These are phyloP conservation scores for Musa troglodytarum DNA, from an alignment of 176 grass and related monocot genomes.

Conservation along the genomic window DNA sequence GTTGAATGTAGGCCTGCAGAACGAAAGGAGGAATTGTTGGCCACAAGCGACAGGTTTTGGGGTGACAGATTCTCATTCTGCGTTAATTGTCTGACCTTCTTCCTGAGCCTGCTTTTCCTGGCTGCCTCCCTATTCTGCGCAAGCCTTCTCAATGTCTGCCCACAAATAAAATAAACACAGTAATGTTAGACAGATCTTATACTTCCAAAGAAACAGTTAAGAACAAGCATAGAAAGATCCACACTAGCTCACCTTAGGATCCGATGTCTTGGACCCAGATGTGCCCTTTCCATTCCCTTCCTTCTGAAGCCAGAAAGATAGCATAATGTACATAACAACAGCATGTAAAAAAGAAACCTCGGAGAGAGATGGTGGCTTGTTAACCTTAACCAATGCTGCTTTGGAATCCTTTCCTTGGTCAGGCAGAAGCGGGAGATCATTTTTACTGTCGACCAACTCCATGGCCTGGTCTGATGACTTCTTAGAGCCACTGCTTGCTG, in stretches of 20 bases:
- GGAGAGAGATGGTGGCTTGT: not conserved
- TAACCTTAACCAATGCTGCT: slow-evolving; percentile 45
- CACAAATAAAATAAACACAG: not conserved
- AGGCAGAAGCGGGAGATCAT: slow-evolving; percentile 6
- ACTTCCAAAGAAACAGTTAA: too few species aligned
- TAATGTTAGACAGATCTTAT: too few species aligned
- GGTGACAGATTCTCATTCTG: not conserved
- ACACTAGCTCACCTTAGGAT: slow-evolving; percentile 52
- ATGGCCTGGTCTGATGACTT: slow-evolving; percentile 33
- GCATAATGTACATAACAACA: not conserved
- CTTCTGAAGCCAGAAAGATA: slow-evolving; percentile 26
- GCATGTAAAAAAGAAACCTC: not conserved
- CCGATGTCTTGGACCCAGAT: slow-evolving; percentile 44
- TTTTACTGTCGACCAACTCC: slow-evolving; percentile 56
- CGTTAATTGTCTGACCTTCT: slow-evolving; percentile 54
- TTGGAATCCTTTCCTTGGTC: slow-evolving; percentile 52
- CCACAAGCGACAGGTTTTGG: too few species aligned
- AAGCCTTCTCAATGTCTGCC: slow-evolving; percentile 75
- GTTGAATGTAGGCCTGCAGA: slow-evolving; percentile 55
- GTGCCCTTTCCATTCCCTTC: slow-evolving; percentile 65
- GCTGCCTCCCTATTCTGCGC: slow-evolving; percentile 96
- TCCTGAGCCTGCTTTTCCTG: slow-evolving; percentile 83
- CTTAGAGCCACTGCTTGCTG: slow-evolving; percentile 59
- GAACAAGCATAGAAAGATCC: too few species aligned
- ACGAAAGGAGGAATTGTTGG: not conserved